Evolutionary conservation across 2,329 filamentous ascomycete species (phyloP).

Genomic region (Fusarium drepaniforme): DNA sequence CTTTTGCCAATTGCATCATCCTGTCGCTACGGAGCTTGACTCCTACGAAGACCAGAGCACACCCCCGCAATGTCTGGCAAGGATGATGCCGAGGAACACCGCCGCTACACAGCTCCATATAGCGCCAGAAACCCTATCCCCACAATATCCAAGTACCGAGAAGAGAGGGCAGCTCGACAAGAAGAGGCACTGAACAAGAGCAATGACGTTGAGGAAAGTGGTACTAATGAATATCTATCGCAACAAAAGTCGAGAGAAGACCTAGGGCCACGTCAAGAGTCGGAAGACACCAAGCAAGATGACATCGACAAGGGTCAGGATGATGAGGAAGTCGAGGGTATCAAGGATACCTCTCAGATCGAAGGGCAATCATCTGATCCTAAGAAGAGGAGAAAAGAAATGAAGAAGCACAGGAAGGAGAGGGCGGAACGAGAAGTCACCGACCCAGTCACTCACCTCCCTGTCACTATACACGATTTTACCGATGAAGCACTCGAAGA

Average conservation of each 20-base stretch:
- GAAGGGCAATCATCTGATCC: conserved; percentile 54
- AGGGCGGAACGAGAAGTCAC: conserved; percentile 73
- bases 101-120: conserved; percentile 56
- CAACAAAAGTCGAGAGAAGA: conserved; percentile 32
- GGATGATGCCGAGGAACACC: conserved; percentile 53
- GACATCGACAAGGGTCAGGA: conserved; percentile 21
- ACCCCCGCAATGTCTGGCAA: conserved; percentile 49
- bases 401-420: conserved; percentile 59
- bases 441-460: conserved; percentile 79
- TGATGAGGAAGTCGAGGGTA: conserved; percentile 25
- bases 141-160: conserved; percentile 61
- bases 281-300: conserved; percentile 25
- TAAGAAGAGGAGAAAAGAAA: conserved; percentile 61
- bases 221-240: conserved; percentile 16
- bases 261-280: conserved; percentile 12
- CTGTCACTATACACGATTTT: conserved; percentile 76
- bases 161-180: conserved; percentile 60
- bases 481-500: conserved; percentile 69
- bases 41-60: neutral
- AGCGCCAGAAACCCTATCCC: conserved; percentile 59
- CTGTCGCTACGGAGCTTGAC: conserved; percentile 3
- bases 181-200: conserved; percentile 52
- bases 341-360: conserved; percentile 52
- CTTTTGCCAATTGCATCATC: conserved; percentile 4
- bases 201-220: conserved; percentile 22